A percentile compares a stretch with the other conserved stretches of the same genome.
Evolutionary conservation across 1,139 yeast genomes (phyloP).

Genomic region (Blastobotrys persicus): DNA sequence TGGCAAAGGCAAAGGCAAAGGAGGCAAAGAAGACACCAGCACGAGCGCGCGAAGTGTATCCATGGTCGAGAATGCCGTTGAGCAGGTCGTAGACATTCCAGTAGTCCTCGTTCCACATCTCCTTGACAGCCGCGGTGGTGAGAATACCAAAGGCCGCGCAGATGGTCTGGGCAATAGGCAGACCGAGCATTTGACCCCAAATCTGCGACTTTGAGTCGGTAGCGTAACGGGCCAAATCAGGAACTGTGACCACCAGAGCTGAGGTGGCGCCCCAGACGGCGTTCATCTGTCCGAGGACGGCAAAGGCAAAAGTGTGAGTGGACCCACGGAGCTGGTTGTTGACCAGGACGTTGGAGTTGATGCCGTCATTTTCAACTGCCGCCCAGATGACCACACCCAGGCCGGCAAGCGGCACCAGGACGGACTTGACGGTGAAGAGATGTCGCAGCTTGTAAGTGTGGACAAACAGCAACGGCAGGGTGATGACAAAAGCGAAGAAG

Average conservation of each 20-base stretch:
- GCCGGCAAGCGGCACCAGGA: slow-evolving; percentile 68
- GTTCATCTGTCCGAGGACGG: slow-evolving; percentile 25
- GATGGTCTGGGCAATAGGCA: slow-evolving; percentile 34
- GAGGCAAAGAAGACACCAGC: slow-evolving; percentile 79
- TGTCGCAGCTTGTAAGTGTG: slow-evolving; percentile 74
- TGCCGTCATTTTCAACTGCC: slow-evolving; percentile 31
- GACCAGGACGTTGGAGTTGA: slow-evolving; percentile 25
- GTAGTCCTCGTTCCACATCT: slow-evolving; percentile 32
- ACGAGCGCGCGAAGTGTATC: slow-evolving; percentile 39
- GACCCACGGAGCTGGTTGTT: slow-evolving; percentile 18
- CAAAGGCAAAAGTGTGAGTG: slow-evolving; percentile 22
- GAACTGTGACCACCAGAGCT: slow-evolving; percentile 38
- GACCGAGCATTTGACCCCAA: slow-evolving; percentile 36
- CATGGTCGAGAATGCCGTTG: slow-evolving; percentile 34
- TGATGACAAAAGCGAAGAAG: slow-evolving; percentile 67
- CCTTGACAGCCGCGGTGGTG: slow-evolving; percentile 39
- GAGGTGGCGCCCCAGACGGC: slow-evolving; percentile 37
- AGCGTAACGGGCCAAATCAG: slow-evolving; percentile 39
- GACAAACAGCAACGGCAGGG: slow-evolving; percentile 67
- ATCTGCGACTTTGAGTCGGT: slow-evolving; percentile 32
- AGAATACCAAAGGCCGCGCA: slow-evolving; percentile 33
- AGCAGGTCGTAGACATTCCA: slow-evolving; percentile 43
- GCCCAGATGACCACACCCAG: slow-evolving; percentile 36
- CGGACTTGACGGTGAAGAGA: slow-evolving; percentile 69
- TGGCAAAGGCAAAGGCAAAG: slow-evolving; percentile 71